Evolutionary conservation across 1,284 basidiomycete species (phyloP).

Genomic region (Heimioporus punctisporus): DNA sequence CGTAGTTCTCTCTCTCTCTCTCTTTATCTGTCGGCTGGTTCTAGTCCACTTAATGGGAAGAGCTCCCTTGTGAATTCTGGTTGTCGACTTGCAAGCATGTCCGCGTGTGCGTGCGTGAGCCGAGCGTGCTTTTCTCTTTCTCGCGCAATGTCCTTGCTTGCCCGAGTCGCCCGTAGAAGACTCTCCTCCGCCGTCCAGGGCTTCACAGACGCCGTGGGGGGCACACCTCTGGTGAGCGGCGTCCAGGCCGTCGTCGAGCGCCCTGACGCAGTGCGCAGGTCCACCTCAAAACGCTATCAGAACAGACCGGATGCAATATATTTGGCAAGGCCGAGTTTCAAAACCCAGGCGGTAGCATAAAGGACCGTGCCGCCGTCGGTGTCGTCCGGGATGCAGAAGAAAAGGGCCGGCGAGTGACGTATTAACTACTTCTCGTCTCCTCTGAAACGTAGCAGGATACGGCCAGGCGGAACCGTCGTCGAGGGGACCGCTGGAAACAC

Average conservation of each 20-base stretch:
- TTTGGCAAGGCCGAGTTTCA: constrained; percentile 98
- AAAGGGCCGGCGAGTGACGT: constrained; percentile 66
- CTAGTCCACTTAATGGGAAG: constrained; percentile 38
- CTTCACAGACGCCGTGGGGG: constrained; percentile 90
- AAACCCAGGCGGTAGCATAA: constrained; percentile 99
- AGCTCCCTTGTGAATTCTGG: constrained; percentile 26
- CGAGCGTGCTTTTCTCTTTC: too few species aligned
- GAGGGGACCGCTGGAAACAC: constrained; percentile 99
- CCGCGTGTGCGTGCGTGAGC: too few species aligned
- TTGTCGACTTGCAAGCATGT: too few species aligned
- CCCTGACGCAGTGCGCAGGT: constrained; percentile 56
- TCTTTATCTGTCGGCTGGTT: constrained; percentile 19
- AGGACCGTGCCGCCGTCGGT: constrained; percentile 95
- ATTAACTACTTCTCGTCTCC: too few species aligned
- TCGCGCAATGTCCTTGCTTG: constrained; percentile 33
- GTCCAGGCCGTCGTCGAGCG: not conserved
- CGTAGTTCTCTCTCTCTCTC: constrained; percentile 11
- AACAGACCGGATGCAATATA: constrained; percentile 88
- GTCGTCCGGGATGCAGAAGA: constrained; percentile 91
- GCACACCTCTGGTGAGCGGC: constrained; percentile 87
- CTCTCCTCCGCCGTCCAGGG: constrained; percentile 62
- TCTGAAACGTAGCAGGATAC: constrained; percentile 65
- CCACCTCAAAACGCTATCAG: constrained; percentile 82
- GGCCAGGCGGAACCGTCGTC: constrained; percentile 93
- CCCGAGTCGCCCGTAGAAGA: not conserved